Evolutionary conservation across 768 basidiomycete genomes (phyloP).

Genomic region (Lyophyllum semitale): DNA sequence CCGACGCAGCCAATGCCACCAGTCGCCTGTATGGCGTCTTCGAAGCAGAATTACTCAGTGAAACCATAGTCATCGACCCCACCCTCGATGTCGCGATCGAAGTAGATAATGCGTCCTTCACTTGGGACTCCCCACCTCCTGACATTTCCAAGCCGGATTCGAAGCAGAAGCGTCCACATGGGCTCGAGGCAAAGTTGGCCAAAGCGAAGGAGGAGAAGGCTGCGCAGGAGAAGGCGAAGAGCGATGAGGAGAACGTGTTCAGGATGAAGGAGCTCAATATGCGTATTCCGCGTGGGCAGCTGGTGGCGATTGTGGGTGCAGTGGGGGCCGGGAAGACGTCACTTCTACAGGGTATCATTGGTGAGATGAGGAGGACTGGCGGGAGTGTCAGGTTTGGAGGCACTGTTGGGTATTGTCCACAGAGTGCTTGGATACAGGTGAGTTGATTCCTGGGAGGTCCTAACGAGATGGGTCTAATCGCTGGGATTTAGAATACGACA

Average conservation of each 20-base stretch:
- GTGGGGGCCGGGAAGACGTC: conserved; percentile 76
- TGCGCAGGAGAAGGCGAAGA: conserved; percentile 24
- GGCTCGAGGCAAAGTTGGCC: conserved; percentile 16
- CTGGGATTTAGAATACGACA: conserved; percentile 62
- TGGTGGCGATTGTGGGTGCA: conserved; percentile 84
- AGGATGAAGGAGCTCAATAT: conserved; percentile 66
- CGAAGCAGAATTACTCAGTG: conserved; percentile 74
- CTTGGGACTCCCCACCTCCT: conserved; percentile 81
- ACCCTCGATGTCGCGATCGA: conserved; percentile 64
- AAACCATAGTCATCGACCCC: conserved; percentile 55
- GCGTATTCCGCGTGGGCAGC: conserved; percentile 70
- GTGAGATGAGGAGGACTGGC: conserved; percentile 76
- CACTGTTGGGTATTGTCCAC: conserved; percentile 79
- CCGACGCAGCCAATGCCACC: conserved; percentile 84
- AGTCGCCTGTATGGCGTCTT: conserved; percentile 79
- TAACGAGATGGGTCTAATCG: conserved; percentile 4
- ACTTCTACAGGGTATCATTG: conserved; percentile 72
- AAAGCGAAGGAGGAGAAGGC: conserved; percentile 32
- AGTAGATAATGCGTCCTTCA: conserved; percentile 72
- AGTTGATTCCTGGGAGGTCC: conserved; percentile 2
- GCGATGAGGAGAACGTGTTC: conserved; percentile 53
- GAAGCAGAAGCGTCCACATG: conserved; percentile 24
- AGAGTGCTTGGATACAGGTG: conserved; percentile 90
- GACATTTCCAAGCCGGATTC: conserved; percentile 35
- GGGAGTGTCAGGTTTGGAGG: conserved; percentile 77